These are phyloP conservation scores for Penicillium longicatenatum DNA, from an alignment of 495 filamentous ascomycete species.

Conservation along the genomic window DNA sequence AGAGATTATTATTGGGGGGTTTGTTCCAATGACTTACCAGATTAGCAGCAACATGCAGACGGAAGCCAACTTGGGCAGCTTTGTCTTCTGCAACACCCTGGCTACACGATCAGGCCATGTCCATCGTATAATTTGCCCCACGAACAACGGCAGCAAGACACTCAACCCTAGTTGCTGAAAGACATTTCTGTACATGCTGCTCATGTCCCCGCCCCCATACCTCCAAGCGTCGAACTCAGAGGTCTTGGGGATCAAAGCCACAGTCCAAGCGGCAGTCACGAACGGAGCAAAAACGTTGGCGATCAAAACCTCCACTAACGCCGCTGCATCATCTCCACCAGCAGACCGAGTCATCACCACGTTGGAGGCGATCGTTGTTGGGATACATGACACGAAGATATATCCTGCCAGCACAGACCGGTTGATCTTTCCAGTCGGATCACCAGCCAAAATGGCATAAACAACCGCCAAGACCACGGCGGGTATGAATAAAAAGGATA, in stretches of 20 bases:
- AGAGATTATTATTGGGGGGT: background rate
- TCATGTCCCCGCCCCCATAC: slow-evolving; percentile 45
- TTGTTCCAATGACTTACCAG: slow-evolving; percentile 39
- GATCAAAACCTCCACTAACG: slow-evolving; percentile 55
- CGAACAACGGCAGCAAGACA: slow-evolving; percentile 49
- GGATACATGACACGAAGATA: slow-evolving; percentile 57
- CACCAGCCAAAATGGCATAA: slow-evolving; percentile 49
- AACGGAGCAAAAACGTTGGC: slow-evolving; percentile 57
- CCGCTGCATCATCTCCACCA: slow-evolving; percentile 57
- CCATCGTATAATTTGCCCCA: slow-evolving; percentile 53
- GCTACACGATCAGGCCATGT: slow-evolving; percentile 45
- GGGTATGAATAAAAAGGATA: slow-evolving; percentile 54
- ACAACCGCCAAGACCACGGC: slow-evolving; percentile 47
- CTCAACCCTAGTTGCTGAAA: slow-evolving; percentile 55
- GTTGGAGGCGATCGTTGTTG: slow-evolving; percentile 60
- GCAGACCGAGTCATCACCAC: slow-evolving; percentile 58
- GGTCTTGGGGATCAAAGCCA: slow-evolving; percentile 46
- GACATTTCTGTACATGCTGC: slow-evolving; percentile 53
- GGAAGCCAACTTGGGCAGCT: slow-evolving; percentile 47
- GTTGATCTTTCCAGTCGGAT: slow-evolving; percentile 43
- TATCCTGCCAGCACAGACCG: slow-evolving; percentile 55
- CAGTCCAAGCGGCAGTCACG: slow-evolving; percentile 53
- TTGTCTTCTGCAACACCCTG: slow-evolving; percentile 43
- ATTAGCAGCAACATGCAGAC: slow-evolving; percentile 51
- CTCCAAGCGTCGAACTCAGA: slow-evolving; percentile 48